Evolutionary conservation across 441 rosid genomes (phyloP).

Genomic region (Metrosideros polymorpha): DNA sequence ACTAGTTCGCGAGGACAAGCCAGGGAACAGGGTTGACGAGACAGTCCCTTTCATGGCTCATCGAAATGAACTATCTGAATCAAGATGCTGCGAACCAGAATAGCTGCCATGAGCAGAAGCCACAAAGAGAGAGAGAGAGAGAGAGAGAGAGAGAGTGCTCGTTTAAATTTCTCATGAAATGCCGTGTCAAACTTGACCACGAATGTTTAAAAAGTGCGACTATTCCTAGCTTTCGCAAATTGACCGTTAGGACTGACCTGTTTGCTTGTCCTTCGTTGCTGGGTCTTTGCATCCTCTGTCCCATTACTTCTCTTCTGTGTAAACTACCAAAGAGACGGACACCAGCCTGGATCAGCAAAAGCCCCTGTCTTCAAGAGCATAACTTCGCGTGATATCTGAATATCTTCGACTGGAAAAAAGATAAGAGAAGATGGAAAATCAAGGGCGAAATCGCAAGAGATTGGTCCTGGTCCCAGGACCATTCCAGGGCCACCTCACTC

Average conservation of each 20-base stretch:
- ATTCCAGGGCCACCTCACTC: constrained; percentile 29
- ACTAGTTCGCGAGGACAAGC: neutral
- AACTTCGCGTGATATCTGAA: neutral
- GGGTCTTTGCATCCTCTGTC: neutral
- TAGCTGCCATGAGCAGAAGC: neutral
- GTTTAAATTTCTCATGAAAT: neutral
- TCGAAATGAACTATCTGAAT: neutral
- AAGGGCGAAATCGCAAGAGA: neutral
- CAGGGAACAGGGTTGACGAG: neutral
- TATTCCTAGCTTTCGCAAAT: neutral
- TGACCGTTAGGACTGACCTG: neutral
- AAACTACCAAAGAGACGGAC: neutral
- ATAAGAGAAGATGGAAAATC: neutral
- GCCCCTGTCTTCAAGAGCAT: neutral
- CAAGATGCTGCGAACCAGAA: neutral
- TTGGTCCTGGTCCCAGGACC: constrained; percentile 26
- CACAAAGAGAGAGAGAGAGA: neutral
- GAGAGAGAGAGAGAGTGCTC: neutral
- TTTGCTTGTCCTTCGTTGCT: no score
- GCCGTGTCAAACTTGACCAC: neutral
- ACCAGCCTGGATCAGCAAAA: neutral
- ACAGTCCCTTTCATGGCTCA: neutral
- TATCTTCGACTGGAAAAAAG: neutral
- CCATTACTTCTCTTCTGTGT: neutral
- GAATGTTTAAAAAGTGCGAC: neutral